Base-by-base conservation (phyloP, 2,329 filamentous ascomycete species). In the Aspergillus uvarum region DNA sequence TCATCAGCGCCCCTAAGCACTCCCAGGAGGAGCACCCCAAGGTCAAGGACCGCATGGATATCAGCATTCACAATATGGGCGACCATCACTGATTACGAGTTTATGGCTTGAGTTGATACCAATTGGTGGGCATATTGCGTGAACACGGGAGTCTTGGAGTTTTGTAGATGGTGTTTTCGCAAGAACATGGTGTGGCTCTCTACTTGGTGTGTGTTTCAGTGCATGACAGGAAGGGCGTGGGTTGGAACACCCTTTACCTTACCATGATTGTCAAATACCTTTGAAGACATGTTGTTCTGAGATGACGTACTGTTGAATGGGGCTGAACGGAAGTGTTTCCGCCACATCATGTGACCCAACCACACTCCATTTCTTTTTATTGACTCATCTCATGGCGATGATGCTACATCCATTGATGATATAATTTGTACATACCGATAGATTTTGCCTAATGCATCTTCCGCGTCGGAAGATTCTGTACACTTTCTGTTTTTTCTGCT, bases 51-150 rank as follows among this genome's bases (percentile, higher is more conserved):
- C 76, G 79, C 35, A 82, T 87, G 80, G 86, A 88, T 68, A 85
- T 87, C 65, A 83, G 82, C 67, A 76, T 88, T 66, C 85, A 87
- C 72, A 87, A 87, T 71, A 74, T 81, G 62, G 79, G 72, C 51
- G 80, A 82, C 67, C 80, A 81, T 65, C 68, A 67, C 64, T 74
- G 63, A 71, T 70, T 47, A 70, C 64, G 65, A 66, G 51, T 51
- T 56, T 52, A 62, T 60, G 58, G 31, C 53, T 47, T 55, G 47
- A 32, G 12, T 22, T 55, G 24, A 55, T 52, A 55, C 53, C 53
- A 47, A 54, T 38, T 48, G n/a, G 56, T 57, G 26, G 58, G 57
- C 52, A 57, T 58, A 47, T 60, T 60, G 53, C 58, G 32, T 35
- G 32, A 35, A 42, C 59, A 42, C 54, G 60, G 38, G 61, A 64